Conservation (phyloP, 2,329 filamentous ascomycete species). For the Trichoderma arundinaceum region DNA sequence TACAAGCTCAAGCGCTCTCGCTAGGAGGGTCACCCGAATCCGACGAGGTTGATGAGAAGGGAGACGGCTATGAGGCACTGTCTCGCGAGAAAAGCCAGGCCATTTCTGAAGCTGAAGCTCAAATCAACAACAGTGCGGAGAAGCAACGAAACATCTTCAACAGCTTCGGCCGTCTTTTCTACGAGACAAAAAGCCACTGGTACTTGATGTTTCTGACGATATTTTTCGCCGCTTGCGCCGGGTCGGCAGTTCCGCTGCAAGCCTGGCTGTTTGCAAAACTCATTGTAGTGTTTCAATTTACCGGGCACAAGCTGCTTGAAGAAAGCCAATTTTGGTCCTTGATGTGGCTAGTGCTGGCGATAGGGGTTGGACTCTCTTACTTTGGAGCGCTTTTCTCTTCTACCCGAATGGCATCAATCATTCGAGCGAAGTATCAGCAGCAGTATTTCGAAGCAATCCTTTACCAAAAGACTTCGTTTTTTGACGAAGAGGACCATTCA, state of each 20-base stretch:
- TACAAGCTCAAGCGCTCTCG: conserved; percentile 65
- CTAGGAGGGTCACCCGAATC: conserved; percentile 55
- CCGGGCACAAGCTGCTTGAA: conserved; percentile 43
- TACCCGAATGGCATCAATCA: conserved; percentile 53
- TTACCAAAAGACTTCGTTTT: conserved; percentile 64
- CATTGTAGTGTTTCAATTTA: conserved; percentile 56
- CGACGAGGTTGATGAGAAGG: conserved; percentile 45
- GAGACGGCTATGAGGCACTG: conserved; percentile 46
- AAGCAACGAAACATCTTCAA: conserved; percentile 52
- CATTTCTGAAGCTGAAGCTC: conserved; percentile 42
- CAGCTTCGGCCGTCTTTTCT: conserved; percentile 63
- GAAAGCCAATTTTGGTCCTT: conserved; percentile 66
- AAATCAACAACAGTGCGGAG: conserved; percentile 38
- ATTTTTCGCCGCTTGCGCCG: conserved; percentile 52
- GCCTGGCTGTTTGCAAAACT: conserved; percentile 62
- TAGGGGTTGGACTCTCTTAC: conserved; percentile 59
- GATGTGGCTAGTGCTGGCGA: conserved; percentile 68
- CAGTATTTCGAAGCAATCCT: conserved; percentile 67
- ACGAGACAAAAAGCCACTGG: conserved; percentile 60
- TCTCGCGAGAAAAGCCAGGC: conserved; percentile 54
- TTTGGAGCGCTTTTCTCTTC: conserved; percentile 49
- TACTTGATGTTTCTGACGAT: conserved; percentile 57
- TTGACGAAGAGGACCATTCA: conserved; percentile 65
- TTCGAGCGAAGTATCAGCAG: conserved; percentile 61
- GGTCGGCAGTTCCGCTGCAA: conserved; percentile 55